Evolutionary conservation across 495 filamentous ascomycete species (phyloP).

Genomic region (Lasiosphaeris hirsuta): DNA sequence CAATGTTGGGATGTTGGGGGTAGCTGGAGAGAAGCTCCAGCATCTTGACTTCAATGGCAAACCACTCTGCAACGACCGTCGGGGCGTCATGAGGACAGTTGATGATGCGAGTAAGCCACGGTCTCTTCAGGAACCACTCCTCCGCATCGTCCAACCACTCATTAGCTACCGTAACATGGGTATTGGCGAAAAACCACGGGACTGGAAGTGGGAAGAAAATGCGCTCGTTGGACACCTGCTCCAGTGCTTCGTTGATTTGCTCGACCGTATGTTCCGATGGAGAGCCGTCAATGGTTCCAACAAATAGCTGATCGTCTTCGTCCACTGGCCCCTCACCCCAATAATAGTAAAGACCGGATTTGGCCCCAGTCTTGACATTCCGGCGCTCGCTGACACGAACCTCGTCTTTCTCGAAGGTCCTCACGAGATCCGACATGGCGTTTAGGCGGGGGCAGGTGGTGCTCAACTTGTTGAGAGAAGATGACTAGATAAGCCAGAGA

Average conservation of each 20-base stretch:
- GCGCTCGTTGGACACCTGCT: neutral
- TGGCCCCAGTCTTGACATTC: constrained; percentile 1
- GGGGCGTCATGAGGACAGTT: neutral
- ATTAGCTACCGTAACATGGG: neutral
- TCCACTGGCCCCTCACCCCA: neutral
- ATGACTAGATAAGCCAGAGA: neutral
- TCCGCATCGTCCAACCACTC: neutral
- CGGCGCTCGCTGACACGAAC: neutral
- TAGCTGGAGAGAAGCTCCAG: neutral
- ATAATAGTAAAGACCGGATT: neutral
- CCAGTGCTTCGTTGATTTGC: constrained; percentile 4
- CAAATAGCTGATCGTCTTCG: constrained; percentile 1
- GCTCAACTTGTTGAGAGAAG: neutral
- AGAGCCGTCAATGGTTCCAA: neutral
- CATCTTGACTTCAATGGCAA: neutral
- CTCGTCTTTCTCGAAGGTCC: neutral
- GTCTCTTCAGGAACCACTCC: neutral
- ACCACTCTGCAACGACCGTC: neutral
- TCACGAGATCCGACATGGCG: neutral
- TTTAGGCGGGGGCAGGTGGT: neutral
- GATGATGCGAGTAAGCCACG: neutral
- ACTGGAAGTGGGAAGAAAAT: constrained; percentile 7
- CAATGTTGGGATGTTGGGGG: neutral
- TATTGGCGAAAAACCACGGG: neutral
- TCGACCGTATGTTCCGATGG: constrained; percentile 2